Evolutionary conservation across 176 grass and related monocot genomes (phyloP), one percentile per base, ranked within the genome.

Genomic region (Hsuehochloa calcarea): DNA sequence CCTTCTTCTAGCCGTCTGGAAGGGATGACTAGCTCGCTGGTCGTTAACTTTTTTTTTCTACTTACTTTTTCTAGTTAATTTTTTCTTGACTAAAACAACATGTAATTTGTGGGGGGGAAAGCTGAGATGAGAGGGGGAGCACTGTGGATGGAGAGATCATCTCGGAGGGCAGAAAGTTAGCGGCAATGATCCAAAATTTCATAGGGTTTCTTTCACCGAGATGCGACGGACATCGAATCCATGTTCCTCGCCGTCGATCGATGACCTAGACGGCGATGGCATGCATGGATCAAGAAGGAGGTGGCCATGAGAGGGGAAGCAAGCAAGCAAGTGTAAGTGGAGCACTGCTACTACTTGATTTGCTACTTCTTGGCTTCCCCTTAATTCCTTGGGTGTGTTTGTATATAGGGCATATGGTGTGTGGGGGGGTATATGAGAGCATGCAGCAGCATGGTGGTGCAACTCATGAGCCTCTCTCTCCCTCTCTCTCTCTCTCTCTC

Each of bases 21-120:
- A 25, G 10, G 40, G n/a, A 9, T 66, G 49, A 62, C 35, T 76
- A 56, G 63, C 37, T 78, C 50, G 11, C 27, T 69, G 74, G 39
- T 78, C 83, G 62, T 84, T 88, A 84, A 91, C 85, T 65, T 78
- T 58, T 77, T 70, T 81, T 81, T 81, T 87, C 43, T 52, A 70
- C 76, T 80, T 87, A 23, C 88, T 70, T 87, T 68, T 87, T 80
- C 51, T 74, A 69, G 50, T 87, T 74, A 68, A 58, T 84, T 87
- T 90, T 83, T 84, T 84, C 77, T 87, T 88, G 76, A 91, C 89
- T 64, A 85, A 70, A 91, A 81, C 85, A 91, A 81, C 89, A 80
- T 91, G 89, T 87, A 91, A 91, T 87, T 91, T 87, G 85, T 35
- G n/a, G 74, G 84, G 68, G 83, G 66, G 45, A 2, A 41, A 84